phyloP scores from a whole-genome alignment of 164 flowering plant species.

The Tetrastigma voinierianum region DNA sequence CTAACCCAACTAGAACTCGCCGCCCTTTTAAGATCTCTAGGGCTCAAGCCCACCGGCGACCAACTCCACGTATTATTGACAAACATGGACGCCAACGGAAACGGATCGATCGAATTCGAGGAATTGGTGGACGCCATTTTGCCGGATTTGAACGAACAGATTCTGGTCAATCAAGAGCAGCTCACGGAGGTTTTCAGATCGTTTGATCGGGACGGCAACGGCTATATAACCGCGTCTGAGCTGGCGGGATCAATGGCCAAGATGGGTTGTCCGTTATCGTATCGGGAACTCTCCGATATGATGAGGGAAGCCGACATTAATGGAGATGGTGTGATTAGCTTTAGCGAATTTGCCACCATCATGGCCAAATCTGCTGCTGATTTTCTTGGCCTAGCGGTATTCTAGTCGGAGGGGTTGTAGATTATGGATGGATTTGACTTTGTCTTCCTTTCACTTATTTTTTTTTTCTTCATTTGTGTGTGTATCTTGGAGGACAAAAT shows the following conservation, averaged over 20 bases:
- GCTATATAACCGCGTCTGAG: constrained; percentile 80
- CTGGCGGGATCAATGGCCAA: constrained; percentile 88
- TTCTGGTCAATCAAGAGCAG: constrained; percentile 62
- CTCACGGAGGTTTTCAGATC: constrained; percentile 62
- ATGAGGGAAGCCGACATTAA: constrained; percentile 74
- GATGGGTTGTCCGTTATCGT: constrained; percentile 81
- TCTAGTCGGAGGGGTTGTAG: too few species aligned
- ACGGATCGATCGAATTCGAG: constrained; percentile 74
- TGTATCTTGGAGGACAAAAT: too few species aligned
- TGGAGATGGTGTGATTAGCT: constrained; percentile 82
- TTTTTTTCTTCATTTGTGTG: too few species aligned
- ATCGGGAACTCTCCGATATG: constrained; percentile 66
- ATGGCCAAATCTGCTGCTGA: constrained; percentile 74
- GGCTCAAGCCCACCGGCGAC: constrained; percentile 76
- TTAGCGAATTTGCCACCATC: constrained; percentile 58
- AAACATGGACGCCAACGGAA: constrained; percentile 68
- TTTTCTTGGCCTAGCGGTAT: constrained; percentile 42
- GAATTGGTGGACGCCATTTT: constrained; percentile 55
- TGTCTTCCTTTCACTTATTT: too few species aligned
- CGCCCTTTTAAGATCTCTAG: constrained; percentile 80
- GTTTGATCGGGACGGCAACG: constrained; percentile 83
- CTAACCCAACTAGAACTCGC: constrained; percentile 88
- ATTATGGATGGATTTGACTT: too few species aligned
- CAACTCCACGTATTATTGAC: constrained; percentile 53
- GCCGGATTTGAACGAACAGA: constrained; percentile 49